phyloP scores from a whole-genome alignment of 805 yeast species.

The Candida palmyrensis region DNA sequence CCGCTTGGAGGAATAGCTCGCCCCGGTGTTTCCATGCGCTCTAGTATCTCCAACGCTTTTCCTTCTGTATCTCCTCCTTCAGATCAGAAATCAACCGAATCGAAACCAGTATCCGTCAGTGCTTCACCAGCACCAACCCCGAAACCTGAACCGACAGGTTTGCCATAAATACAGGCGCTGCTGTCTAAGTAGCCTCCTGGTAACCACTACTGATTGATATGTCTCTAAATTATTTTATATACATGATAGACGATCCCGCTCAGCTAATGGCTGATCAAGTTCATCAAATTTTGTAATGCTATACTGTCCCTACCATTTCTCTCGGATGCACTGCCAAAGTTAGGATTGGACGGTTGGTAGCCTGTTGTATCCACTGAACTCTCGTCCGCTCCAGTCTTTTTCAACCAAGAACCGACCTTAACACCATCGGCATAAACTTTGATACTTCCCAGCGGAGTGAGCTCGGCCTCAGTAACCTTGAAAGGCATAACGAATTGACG shows the following conservation, averaged over 20 bases:
- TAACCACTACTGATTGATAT: too few relatives aligned
- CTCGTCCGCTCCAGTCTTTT: conserved; percentile 15
- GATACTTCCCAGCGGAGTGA: conserved; percentile 31
- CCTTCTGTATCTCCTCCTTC: too few relatives aligned
- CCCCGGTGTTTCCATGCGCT: too few relatives aligned
- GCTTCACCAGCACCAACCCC: too few relatives aligned
- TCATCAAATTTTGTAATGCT: conserved; percentile 20
- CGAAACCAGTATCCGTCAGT: too few relatives aligned
- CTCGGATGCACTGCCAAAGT: conserved; percentile 27
- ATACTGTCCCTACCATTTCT: conserved; percentile 28
- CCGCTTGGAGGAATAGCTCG: too few relatives aligned
- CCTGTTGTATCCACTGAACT: conserved; percentile 15
- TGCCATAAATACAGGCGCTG: too few relatives aligned
- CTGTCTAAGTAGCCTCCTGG: too few relatives aligned
- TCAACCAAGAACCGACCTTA: conserved; percentile 38
- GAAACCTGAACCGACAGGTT: too few relatives aligned
- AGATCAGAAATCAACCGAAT: too few relatives aligned
- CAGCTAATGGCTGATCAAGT: conserved; percentile 15
- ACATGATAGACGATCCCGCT: too few relatives aligned
- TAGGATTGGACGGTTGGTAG: conserved; percentile 28
- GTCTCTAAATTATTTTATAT: conserved; percentile 1
- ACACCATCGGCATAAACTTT: conserved; percentile 37
- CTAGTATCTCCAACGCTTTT: too few relatives aligned
- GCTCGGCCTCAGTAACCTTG: conserved; percentile 33
- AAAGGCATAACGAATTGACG: conserved; percentile 41